Conservation (phyloP, 2,329 filamentous ascomycete species). For the Aspergillus sp. region DNA sequence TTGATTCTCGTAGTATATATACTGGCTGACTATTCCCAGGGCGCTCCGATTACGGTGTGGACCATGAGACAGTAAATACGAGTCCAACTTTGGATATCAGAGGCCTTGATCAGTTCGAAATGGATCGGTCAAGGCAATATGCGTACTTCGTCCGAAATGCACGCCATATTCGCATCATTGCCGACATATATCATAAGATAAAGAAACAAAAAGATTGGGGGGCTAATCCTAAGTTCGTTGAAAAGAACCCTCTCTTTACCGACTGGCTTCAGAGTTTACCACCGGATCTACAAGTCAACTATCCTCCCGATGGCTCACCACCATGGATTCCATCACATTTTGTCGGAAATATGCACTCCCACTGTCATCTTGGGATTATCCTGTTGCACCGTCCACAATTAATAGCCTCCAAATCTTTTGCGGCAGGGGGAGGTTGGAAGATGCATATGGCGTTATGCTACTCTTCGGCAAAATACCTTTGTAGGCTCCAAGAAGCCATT, state of each 20-base stretch:
- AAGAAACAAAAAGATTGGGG: constrained; percentile 83
- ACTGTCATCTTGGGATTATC: constrained; percentile 82
- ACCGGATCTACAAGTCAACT: constrained; percentile 73
- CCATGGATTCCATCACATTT: constrained; percentile 87
- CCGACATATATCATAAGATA: constrained; percentile 70
- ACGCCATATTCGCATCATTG: constrained; percentile 76
- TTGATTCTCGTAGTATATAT: not conserved
- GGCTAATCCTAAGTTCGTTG: constrained; percentile 77
- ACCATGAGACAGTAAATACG: constrained; percentile 75
- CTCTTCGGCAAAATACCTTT: constrained; percentile 79
- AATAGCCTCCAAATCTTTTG: constrained; percentile 72
- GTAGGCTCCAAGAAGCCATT: constrained; percentile 82
- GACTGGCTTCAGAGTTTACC: constrained; percentile 78
- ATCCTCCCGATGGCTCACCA: constrained; percentile 74
- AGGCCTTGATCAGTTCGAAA: constrained; percentile 73
- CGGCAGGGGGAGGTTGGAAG: constrained; percentile 76
- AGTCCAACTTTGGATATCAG: constrained; percentile 63
- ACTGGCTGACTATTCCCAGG: constrained; percentile 50
- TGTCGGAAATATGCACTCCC: constrained; percentile 83
- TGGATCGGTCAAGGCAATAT: constrained; percentile 78
- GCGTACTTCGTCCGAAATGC: constrained; percentile 77
- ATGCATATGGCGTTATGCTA: constrained; percentile 86
- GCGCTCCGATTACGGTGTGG: constrained; percentile 75
- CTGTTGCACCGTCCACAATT: constrained; percentile 87
- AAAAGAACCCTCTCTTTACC: constrained; percentile 74